Evolutionary conservation across 2,329 filamentous ascomycete genomes (phyloP), one percentile per base, ranked within the genome.

Genomic region (Trichothecium roseum): DNA sequence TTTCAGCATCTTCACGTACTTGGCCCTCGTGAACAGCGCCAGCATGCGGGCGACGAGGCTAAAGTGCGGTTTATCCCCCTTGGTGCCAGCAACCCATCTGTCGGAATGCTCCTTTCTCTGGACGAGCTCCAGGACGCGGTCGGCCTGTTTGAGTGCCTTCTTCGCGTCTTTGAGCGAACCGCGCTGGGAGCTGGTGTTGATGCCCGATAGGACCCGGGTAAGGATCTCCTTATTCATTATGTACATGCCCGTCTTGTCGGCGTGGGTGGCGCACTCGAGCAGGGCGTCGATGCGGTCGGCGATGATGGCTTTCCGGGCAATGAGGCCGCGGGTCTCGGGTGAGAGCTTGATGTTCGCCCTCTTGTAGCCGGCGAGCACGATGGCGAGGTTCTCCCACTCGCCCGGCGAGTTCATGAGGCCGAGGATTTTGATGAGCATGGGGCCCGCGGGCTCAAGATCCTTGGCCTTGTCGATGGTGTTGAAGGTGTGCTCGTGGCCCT

Each of bases 401-500:
- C 57, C 57, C 28, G 48, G 48, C 5, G 62, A 66, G 31, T 60
- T 41, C 64, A 76, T 75, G n/a, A 51, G 46, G 1, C 41, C 14
- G 36, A 75, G 40, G 24, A 62, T 68, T 6, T 50, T 15, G 27
- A 42, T 35, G 29, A 71, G 42, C 33, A 55, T 47, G 24, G 51
- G 50, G 17, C 57, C 59, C 5, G 66, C 63, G 42, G 58, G 57
- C 27, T 65, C 68, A 4, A 72, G 38, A 28, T 60, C 62, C 15
- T 40, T 53, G 42, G 59, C 42, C n/a, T 44, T 50, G 53, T 73
- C 51, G 38, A 66, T 53, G 48, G 66, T 56, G 32, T 56, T 54
- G 56, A 76, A 76, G 43, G 61, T 64, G 52, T 70, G 53, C 42
- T 70, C 57, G 39, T 74, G 60, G 45, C 65, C 74, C 40, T 72